A percentile compares a stretch with the other conserved stretches of the same genome.
phyloP scores from a whole-genome alignment of 2,329 filamentous ascomycete species.

The Fusarium agapanthi region DNA sequence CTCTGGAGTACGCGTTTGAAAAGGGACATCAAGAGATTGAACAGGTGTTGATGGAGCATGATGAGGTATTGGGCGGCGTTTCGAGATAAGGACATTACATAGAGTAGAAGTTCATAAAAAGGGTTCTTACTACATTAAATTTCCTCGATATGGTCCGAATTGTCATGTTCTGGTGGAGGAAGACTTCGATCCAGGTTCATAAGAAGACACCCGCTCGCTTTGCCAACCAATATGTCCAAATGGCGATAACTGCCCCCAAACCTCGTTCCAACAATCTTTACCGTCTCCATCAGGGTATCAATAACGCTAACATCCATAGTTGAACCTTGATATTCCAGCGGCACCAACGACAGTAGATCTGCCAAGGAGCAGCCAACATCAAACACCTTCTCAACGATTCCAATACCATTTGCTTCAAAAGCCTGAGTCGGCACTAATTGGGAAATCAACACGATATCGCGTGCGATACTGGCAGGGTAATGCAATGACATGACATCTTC shows the following conservation, averaged over 20 bases:
- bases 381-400: constrained; percentile 47
- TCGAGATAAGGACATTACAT: background rate
- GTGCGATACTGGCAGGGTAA: constrained; percentile 40
- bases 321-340: background rate
- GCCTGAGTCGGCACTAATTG: constrained; percentile 36
- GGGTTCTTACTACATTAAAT: background rate
- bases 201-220: constrained; percentile 7
- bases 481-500: constrained; percentile 40
- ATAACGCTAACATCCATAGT: constrained; percentile 17
- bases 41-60: background rate
- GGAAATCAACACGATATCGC: constrained; percentile 37
- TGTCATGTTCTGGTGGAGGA: fast-evolving
- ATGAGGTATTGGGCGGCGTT: background rate
- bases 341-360: constrained; percentile 20
- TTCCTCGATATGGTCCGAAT: fast-evolving
- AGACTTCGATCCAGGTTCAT: background rate
- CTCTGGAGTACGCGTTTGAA: fast-evolving
- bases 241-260: constrained; percentile 14
- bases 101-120: too few species aligned
- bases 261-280: constrained; percentile 4
- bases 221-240: constrained; percentile 12
- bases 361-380: constrained; percentile 47
- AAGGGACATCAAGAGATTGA: fast-evolving
- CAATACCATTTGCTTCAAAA: constrained; percentile 46
- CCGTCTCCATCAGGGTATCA: constrained; percentile 22